Evolutionary conservation across 2,329 filamentous ascomycete genomes (phyloP), one percentile per base, ranked within the genome.

Genomic region (Fusarium camptoceras): DNA sequence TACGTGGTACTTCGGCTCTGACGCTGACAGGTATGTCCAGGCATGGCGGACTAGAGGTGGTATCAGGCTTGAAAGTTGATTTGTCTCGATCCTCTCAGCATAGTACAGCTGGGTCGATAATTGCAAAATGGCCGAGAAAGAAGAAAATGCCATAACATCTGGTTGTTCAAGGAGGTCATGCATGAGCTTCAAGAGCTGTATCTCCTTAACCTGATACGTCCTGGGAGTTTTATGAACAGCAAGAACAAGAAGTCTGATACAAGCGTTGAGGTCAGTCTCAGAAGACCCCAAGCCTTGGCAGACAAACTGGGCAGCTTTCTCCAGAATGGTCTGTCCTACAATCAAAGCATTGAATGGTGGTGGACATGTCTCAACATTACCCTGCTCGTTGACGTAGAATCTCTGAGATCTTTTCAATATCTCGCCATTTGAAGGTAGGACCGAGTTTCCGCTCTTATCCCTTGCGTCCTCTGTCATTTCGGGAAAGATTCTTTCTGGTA

Each of bases 1-100:
- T 31, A 99, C 94, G 76, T 98, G 96, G 72, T 95, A 97, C 76
- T 97, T 97, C 1, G 94, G 94, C 67, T 91, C 90, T 15, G 90
- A 86, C n/a, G 93, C 91, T 1, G 94, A 92, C 41, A 99, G 81
- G 75, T 93, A 94, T 8, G 83, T 79, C 96, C 96, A 99, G 1
- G 95, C 86, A 59, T 91, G 87, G 3, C 84, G 84, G 18, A 96
- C 89, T 24, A 98, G 82, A 28, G 88, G 85, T 22, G 88, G 85
- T 8, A 95, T 87, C 11, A 97, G 81, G 58, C 82, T 85, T 58
- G 85, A 91, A 51, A 91, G 76, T 25, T 89, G 85, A n/a, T 80
- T 74, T 8, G 78, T 71, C 10, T 83, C 77, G 44, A 91, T 86
- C 51, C 88, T 85, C 50, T 83, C 81, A n/a, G 82, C 80, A 5